These are phyloP conservation scores for Acer saccharum DNA, from an alignment of 345 rosid genomes.

Conservation along the genomic window DNA sequence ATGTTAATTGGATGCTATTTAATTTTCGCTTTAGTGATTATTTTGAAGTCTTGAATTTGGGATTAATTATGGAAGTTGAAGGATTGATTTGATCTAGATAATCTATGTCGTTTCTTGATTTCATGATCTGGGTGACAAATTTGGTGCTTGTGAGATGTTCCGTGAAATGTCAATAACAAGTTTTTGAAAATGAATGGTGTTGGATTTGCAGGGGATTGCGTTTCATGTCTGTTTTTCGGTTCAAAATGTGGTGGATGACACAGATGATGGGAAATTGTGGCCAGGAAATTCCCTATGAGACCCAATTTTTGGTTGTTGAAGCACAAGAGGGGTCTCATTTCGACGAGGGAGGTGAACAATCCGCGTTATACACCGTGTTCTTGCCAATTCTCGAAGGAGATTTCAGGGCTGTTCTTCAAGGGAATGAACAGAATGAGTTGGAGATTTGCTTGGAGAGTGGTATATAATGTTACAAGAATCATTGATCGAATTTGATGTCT, in stretches of 20 bases:
- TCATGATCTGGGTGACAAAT: background rate
- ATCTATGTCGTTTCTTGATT: background rate
- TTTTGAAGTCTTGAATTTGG: background rate
- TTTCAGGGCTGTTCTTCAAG: constrained; percentile 71
- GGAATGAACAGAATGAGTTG: constrained; percentile 56
- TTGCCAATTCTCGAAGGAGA: constrained; percentile 68
- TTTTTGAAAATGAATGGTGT: background rate
- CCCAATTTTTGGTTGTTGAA: constrained; percentile 63
- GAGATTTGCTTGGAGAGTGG: constrained; percentile 78
- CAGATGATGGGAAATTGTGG: constrained; percentile 68
- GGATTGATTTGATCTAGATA: background rate
- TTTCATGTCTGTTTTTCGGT: constrained; percentile 66
- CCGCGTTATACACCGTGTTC: constrained; percentile 47
- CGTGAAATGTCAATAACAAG: background rate
- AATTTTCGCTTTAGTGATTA: no score
- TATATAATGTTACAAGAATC: constrained; percentile 5
- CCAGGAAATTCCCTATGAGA: constrained; percentile 63
- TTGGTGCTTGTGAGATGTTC: background rate
- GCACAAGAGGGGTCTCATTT: constrained; percentile 45
- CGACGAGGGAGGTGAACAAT: constrained; percentile 26
- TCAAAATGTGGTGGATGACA: constrained; percentile 85
- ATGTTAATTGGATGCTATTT: no score
- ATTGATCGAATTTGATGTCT: background rate
- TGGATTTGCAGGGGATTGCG: constrained; percentile 54
- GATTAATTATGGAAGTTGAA: background rate